Evolutionary conservation across 495 filamentous ascomycete species (phyloP), one percentile per base, ranked within the genome.

Genomic region (Aspergillus affinis): DNA sequence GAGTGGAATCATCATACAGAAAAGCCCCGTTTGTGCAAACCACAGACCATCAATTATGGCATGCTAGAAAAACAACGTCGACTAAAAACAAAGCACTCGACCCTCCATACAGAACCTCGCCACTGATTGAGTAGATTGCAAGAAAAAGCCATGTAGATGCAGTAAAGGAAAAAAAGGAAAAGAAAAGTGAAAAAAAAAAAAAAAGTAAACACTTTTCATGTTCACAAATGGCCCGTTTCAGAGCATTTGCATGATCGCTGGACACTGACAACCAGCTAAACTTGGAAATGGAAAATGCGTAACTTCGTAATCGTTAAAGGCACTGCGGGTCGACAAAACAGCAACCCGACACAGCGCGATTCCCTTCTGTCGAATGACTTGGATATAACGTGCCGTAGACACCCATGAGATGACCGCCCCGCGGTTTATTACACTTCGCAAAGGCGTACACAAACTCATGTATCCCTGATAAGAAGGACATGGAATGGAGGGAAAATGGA

Each of bases 391-490:
- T 41, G 36, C 52, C 54, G 30, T 56, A 26, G 44, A 32, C 13
- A 19, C 27, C 36, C 45, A 62, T 48, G 36, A 41, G n/a, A 26
- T 30, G 23, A 21, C 48, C 48, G 6, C 60, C 65, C 63, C 70
- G 75, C 75, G 75, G 75, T 78, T 78, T 78, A 78, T 78, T 60
- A 62, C 64, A 59, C 75, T 72, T 78, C 75, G 75, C 75, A 72
- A 67, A 68, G 63, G 47, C 18, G 19, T 9, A 21, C 41, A 56
- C 48, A 48, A 61, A 51, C 61, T 4, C 6, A 46, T 27, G 52
- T 45, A 49, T 36, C 20, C 47, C 46, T 18, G 36, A 30, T 19
- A 17, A 19, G 29, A 36, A 50, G 21, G 18, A 26, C 29, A 20
- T 44, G 19, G 36, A 56, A 57, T 57, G 48, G 51, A 12, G 20